These are phyloP conservation scores for Silene vulgaris DNA, from an alignment of 179 eudicot genomes.

Conservation along the genomic window DNA sequence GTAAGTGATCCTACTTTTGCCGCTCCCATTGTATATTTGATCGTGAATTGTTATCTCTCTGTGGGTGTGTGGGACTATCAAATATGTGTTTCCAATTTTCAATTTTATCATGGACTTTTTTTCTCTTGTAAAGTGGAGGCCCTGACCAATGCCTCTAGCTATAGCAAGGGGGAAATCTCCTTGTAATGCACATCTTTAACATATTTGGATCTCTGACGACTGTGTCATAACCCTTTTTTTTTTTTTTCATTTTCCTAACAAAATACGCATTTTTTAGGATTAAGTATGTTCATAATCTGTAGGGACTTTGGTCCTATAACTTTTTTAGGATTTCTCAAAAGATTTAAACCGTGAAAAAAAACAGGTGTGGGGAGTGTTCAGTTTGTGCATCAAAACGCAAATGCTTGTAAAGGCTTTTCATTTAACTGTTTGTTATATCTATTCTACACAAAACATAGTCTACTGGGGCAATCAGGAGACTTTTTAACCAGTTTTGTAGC, in stretches of 20 bases:
- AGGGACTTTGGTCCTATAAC: not conserved
- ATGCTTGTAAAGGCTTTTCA: too few relatives aligned
- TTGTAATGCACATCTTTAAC: not conserved
- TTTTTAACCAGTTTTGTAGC: not conserved
- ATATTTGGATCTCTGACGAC: not conserved
- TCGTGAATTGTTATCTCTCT: not conserved
- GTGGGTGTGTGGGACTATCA: not conserved
- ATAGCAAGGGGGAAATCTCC: not conserved
- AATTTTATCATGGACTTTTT: not conserved
- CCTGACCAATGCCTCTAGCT: not conserved
- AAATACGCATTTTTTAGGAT: not conserved
- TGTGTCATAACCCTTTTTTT: not conserved
- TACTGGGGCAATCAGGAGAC: too few relatives aligned
- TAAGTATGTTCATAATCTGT: too few relatives aligned
- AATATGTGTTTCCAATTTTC: not conserved
- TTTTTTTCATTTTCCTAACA: not conserved
- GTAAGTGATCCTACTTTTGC: constrained; percentile 37
- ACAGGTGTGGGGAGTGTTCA: not conserved
- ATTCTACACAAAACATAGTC: too few relatives aligned
- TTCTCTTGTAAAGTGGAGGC: not conserved
- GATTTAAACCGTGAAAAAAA: not conserved
- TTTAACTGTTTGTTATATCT: too few relatives aligned
- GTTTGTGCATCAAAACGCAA: not conserved
- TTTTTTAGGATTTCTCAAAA: not conserved
- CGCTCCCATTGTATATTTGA: not conserved